Conservation (phyloP, 2,329 filamentous ascomycete species). For the Diaporthe vaccinii region DNA sequence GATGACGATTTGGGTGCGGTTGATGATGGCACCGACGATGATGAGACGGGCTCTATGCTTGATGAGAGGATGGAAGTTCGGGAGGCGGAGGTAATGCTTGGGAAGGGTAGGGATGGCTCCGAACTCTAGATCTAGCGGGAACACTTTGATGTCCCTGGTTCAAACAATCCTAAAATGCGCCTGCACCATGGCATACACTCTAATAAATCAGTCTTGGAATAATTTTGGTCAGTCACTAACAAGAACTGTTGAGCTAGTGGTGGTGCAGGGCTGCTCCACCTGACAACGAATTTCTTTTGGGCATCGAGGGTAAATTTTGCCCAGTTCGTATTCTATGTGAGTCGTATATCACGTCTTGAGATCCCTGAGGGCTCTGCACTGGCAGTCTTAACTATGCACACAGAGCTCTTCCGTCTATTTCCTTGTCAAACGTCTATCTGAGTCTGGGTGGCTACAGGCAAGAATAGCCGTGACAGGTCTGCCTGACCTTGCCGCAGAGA, state of each 20-base stretch:
- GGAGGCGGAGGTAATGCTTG: conserved; percentile 46
- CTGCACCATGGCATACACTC: background rate
- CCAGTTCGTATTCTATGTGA: background rate
- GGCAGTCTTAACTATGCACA: background rate
- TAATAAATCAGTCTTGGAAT: background rate
- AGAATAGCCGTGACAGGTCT: background rate
- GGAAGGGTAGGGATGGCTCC: conserved; percentile 35
- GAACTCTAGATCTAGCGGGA: background rate
- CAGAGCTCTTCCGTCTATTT: background rate
- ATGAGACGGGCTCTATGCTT: conserved; percentile 47
- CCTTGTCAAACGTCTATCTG: background rate
- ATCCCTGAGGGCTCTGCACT: background rate
- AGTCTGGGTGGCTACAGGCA: conserved; percentile 3
- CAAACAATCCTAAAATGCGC: background rate
- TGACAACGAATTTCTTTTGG: background rate
- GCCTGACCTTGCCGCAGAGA: background rate
- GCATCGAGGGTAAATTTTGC: no score
- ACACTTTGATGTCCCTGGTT: background rate
- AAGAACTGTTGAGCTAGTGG: background rate
- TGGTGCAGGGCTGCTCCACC: no score
- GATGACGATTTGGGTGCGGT: conserved; percentile 40
- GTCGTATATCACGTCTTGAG: no score
- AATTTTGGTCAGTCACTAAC: background rate
- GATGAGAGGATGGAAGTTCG: conserved; percentile 48
- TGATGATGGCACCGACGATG: conserved; percentile 52